A percentile compares a stretch with the other conserved stretches of the same genome.
phyloP scores from a whole-genome alignment of 306 rosid genomes.

The Crataegus laevigata region DNA sequence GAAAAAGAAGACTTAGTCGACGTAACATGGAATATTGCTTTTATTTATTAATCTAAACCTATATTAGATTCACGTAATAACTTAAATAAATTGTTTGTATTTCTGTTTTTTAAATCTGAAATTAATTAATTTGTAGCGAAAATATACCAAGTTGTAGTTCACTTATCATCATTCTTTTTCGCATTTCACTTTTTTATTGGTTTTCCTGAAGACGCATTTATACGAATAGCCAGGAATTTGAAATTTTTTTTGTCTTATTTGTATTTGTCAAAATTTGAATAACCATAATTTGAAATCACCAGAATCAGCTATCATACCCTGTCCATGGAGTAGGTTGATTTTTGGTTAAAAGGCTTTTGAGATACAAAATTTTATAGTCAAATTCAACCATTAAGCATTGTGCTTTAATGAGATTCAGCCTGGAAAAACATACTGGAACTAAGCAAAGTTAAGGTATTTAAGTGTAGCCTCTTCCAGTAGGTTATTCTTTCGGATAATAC shows the following conservation, averaged over 20 bases:
- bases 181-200: background rate
- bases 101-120: background rate
- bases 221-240: background rate
- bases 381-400: background rate
- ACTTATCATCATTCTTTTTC: background rate
- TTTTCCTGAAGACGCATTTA: background rate
- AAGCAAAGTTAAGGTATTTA: background rate
- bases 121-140: background rate
- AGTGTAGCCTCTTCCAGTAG: background rate
- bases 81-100: background rate
- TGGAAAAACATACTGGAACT: background rate
- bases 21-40: background rate
- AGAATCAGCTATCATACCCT: background rate
- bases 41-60: background rate
- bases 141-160: background rate
- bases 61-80: background rate
- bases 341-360: background rate
- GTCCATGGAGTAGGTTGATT: background rate
- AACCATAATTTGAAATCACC: background rate
- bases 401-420: background rate
- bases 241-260: background rate
- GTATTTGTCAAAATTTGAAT: background rate
- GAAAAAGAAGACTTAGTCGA: background rate
- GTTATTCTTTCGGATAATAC: background rate
- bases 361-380: background rate